Percentiles rank a stretch among this genome's conserved stretches.
Evolutionary conservation across 371 early-diverging fungal genomes (phyloP).

Genomic region (Mucor indicus): DNA sequence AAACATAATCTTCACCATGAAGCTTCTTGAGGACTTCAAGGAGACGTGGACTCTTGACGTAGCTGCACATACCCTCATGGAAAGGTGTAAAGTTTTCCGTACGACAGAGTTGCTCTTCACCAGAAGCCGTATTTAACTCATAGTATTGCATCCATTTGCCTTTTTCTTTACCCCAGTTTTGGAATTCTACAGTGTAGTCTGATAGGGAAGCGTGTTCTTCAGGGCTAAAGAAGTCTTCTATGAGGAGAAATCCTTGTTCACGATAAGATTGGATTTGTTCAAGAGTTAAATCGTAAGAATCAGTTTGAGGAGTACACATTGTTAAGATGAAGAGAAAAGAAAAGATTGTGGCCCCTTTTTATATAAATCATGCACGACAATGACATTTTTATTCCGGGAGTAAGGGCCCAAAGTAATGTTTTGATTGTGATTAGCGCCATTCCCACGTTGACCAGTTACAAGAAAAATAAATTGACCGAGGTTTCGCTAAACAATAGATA

Average conservation of each 20-base stretch:
- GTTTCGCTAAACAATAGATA: background rate
- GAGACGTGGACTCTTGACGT: slow-evolving; percentile 41
- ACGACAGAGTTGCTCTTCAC: slow-evolving; percentile 47
- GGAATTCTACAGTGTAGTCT: slow-evolving; percentile 35
- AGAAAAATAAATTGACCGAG: slow-evolving; percentile 6
- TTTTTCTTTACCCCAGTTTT: slow-evolving; percentile 48
- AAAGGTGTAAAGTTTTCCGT: slow-evolving; percentile 58
- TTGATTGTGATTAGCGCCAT: background rate
- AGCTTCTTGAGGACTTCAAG: slow-evolving; percentile 42
- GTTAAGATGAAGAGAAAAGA: background rate
- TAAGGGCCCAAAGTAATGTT: no score
- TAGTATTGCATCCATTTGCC: slow-evolving; percentile 65
- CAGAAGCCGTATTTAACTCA: slow-evolving; percentile 39
- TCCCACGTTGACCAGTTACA: slow-evolving; percentile 7
- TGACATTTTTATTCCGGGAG: no score
- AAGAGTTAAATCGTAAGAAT: slow-evolving; percentile 30
- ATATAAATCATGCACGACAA: no score
- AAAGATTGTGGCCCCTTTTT: no score
- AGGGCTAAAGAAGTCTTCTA: slow-evolving; percentile 44
- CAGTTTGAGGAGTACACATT: slow-evolving; percentile 5
- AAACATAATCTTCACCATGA: slow-evolving; percentile 45
- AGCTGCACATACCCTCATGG: slow-evolving; percentile 31
- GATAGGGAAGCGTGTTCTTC: slow-evolving; percentile 39
- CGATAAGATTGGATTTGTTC: slow-evolving; percentile 42
- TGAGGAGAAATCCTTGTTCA: slow-evolving; percentile 45